These are phyloP conservation scores for Mycena epipterygia DNA, from an alignment of 768 basidiomycete species.

Conservation along the genomic window DNA sequence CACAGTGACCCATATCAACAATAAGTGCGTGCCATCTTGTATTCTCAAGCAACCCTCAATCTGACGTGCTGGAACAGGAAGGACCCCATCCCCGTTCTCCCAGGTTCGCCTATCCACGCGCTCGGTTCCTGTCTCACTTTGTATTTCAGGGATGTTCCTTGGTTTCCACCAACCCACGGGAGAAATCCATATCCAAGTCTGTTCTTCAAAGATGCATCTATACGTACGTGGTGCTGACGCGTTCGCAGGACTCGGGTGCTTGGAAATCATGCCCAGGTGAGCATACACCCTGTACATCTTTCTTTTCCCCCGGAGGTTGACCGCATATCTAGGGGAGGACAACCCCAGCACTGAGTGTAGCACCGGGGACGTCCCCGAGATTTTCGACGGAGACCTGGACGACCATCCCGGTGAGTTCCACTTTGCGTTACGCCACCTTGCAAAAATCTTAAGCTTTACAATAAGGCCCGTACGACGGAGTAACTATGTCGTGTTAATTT, in stretches of 20 bases:
- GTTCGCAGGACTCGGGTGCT: conserved; percentile 44
- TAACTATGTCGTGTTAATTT: conserved; percentile 44
- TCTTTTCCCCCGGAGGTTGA: conserved; percentile 16
- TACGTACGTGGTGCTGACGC: neutral
- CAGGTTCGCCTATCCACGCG: conserved; percentile 43
- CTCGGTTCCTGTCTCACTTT: conserved; percentile 6
- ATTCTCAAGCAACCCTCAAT: neutral
- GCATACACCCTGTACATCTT: neutral
- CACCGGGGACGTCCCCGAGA: conserved; percentile 64
- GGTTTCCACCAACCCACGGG: conserved; percentile 63
- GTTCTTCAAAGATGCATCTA: neutral
- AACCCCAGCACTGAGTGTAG: conserved; percentile 66
- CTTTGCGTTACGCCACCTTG: neutral
- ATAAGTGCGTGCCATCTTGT: conserved; percentile 48
- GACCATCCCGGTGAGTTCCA: conserved; percentile 61
- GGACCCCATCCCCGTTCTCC: conserved; percentile 56
- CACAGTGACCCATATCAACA: conserved; percentile 67
- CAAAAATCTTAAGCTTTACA: neutral
- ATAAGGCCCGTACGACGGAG: conserved; percentile 50
- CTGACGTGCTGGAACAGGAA: conserved; percentile 37
- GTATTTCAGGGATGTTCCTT: conserved; percentile 50
- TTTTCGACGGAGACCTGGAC: conserved; percentile 56
- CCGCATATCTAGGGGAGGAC: conserved; percentile 63
- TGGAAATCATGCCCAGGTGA: conserved; percentile 71
- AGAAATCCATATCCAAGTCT: conserved; percentile 53